Evolutionary conservation across 352 stramenopile species (phyloP).

Genomic region (Halophytophthora polymorphica): DNA sequence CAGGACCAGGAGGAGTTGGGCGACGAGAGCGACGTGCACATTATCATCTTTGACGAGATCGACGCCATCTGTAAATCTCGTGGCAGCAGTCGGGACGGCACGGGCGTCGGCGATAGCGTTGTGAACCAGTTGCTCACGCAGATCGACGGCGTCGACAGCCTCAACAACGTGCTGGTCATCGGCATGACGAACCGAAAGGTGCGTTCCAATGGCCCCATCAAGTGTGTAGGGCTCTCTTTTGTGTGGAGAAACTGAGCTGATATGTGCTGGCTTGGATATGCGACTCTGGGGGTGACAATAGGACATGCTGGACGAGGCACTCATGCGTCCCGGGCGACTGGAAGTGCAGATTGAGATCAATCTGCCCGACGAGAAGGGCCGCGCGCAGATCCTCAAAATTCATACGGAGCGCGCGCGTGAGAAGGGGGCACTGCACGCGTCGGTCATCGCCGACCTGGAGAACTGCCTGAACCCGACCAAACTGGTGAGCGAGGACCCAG

Average conservation of each 20-base stretch:
- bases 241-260: not conserved
- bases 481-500: slow-evolving; percentile 53
- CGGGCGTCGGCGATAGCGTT: slow-evolving; percentile 96
- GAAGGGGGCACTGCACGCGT: slow-evolving; percentile 66
- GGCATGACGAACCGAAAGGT: slow-evolving; percentile 99
- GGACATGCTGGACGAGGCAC: slow-evolving; percentile 94
- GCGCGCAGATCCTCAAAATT: slow-evolving; percentile 98
- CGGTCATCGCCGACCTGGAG: slow-evolving; percentile 76
- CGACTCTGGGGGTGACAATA: too few relatives aligned
- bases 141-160: slow-evolving; percentile 98
- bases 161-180: slow-evolving; percentile 99
- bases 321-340: slow-evolving; percentile 97
- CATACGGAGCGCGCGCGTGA: slow-evolving; percentile 91
- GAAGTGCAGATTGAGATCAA: slow-evolving; percentile 99
- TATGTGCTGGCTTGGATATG: too few relatives aligned
- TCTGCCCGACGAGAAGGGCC: slow-evolving; percentile 93
- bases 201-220: not conserved
- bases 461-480: slow-evolving; percentile 69
- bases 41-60: slow-evolving; percentile 99
- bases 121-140: slow-evolving; percentile 99
- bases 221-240: too few relatives aligned
- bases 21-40: slow-evolving; percentile 98
- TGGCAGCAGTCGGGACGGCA: slow-evolving; percentile 91
- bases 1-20: slow-evolving; percentile 89
- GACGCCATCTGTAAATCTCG: slow-evolving; percentile 99